These are phyloP conservation scores for Populus simonii DNA, from an alignment of 345 rosid genomes.

Conservation along the genomic window DNA sequence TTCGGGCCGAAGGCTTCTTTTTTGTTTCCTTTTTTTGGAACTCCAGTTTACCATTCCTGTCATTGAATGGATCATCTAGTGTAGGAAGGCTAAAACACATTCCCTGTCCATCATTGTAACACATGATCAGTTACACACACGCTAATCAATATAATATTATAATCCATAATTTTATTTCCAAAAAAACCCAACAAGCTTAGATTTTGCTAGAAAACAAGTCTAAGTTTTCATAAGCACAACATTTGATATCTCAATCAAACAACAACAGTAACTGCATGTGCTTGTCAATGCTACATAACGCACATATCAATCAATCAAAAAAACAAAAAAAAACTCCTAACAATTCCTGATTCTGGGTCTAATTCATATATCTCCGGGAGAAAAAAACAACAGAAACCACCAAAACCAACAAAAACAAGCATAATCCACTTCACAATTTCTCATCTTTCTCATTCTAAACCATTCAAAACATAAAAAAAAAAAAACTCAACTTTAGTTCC, in stretches of 20 bases:
- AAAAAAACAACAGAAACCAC: background rate
- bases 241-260: background rate
- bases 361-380: background rate
- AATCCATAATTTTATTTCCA: background rate
- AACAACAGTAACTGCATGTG: too few relatives aligned
- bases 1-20: constrained; percentile 17
- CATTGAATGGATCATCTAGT: constrained; percentile 75
- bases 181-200: background rate
- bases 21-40: constrained; percentile 23
- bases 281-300: background rate
- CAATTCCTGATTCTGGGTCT: background rate
- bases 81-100: constrained; percentile 95
- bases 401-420: background rate
- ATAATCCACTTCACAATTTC: background rate
- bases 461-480: background rate
- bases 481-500: background rate
- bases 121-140: background rate
- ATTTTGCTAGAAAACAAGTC: background rate
- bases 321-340: background rate
- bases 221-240: too few relatives aligned
- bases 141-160: background rate
- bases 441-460: background rate
- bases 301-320: background rate
- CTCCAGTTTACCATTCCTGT: constrained; percentile 43
- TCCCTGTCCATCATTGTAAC: constrained; percentile 43